Evolutionary conservation across 2,329 filamentous ascomycete genomes (phyloP).

Genomic region (Madurella mycetomatis): DNA sequence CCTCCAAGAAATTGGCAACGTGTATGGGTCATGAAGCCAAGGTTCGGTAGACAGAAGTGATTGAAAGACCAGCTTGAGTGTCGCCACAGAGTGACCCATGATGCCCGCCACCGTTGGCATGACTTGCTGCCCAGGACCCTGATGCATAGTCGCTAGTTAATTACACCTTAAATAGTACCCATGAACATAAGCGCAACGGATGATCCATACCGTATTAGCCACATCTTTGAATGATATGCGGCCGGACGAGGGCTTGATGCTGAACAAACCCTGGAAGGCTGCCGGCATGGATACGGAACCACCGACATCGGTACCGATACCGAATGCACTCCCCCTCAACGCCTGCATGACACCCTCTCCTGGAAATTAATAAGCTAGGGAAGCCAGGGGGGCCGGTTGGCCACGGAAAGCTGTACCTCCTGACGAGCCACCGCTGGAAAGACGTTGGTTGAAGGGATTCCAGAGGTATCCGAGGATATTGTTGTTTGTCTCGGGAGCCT

Average conservation of each 20-base stretch:
- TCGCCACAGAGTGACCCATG: slow-evolving; percentile 51
- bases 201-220: slow-evolving; percentile 47
- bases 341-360: slow-evolving; percentile 33
- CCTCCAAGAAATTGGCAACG: slow-evolving; percentile 60
- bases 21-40: slow-evolving; percentile 63
- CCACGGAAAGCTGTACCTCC: slow-evolving; percentile 25
- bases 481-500: slow-evolving; percentile 30
- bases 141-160: slow-evolving; percentile 39
- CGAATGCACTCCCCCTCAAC: slow-evolving; percentile 30
- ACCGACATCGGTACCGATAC: slow-evolving; percentile 35
- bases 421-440: slow-evolving; percentile 33
- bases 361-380: background rate
- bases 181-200: slow-evolving; percentile 29
- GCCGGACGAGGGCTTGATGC: slow-evolving; percentile 27
- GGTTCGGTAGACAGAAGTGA: slow-evolving; percentile 54
- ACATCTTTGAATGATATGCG: slow-evolving; percentile 21
- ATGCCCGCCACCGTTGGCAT: slow-evolving; percentile 45
- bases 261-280: slow-evolving; percentile 29
- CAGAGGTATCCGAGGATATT: slow-evolving; percentile 33
- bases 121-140: slow-evolving; percentile 6
- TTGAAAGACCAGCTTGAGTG: slow-evolving; percentile 50
- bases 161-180: background rate
- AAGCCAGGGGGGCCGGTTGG: background rate
- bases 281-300: slow-evolving; percentile 31
- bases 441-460: slow-evolving; percentile 32